phyloP scores from a whole-genome alignment of 495 filamentous ascomycete genomes.

The Neurospora cerealis region DNA sequence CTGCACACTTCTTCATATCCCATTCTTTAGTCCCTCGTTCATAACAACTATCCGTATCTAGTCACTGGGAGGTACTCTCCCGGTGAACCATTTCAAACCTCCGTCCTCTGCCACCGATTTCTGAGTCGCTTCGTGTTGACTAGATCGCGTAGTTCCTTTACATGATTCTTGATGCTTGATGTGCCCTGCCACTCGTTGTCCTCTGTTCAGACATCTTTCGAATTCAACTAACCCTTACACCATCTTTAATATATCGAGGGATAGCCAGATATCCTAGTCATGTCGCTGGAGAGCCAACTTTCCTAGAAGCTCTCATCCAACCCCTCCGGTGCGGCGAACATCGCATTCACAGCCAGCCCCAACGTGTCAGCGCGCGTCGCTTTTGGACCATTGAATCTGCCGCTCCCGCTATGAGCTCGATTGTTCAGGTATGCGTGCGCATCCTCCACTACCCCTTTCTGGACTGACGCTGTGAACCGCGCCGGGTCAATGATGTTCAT shows the following conservation, averaged over 20 bases:
- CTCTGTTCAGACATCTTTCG: neutral
- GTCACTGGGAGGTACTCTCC: neutral
- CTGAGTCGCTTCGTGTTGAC: neutral
- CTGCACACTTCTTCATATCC: neutral
- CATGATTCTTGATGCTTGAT: neutral
- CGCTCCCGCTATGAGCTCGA: slow-evolving; percentile 20
- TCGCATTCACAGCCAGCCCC: slow-evolving; percentile 9
- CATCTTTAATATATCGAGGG: neutral
- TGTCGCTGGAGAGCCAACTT: neutral
- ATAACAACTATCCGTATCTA: neutral
- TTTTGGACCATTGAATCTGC: slow-evolving; percentile 1
- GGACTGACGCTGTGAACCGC: slow-evolving; percentile 13
- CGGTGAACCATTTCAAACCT: neutral
- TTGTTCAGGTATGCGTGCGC: slow-evolving; percentile 32
- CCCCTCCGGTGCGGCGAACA: slow-evolving; percentile 13
- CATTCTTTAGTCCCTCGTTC: neutral
- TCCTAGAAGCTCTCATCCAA: slow-evolving; percentile 13
- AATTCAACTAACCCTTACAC: neutral
- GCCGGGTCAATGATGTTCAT: slow-evolving; percentile 22
- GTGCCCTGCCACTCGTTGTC: neutral
- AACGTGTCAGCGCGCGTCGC: slow-evolving; percentile 8
- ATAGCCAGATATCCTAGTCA: neutral
- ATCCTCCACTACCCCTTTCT: slow-evolving; percentile 17
- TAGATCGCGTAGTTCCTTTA: neutral
- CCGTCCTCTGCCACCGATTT: neutral